These are phyloP conservation scores for Zangia roseola DNA, from an alignment of 768 basidiomycete species.

Conservation along the genomic window DNA sequence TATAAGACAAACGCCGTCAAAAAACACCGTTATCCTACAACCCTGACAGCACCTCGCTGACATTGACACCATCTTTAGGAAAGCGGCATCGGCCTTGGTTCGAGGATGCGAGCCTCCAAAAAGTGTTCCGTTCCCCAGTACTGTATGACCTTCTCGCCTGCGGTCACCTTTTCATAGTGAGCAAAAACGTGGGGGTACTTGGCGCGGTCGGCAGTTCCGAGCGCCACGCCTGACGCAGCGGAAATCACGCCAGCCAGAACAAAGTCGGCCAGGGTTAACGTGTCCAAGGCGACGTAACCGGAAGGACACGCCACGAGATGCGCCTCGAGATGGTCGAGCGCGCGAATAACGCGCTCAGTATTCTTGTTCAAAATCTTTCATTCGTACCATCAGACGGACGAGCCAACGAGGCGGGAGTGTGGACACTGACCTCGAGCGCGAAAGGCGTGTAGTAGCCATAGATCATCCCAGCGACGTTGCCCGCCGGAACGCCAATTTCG, in stretches of 20 bases:
- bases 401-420: background rate
- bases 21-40: too few species aligned
- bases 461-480: background rate
- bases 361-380: background rate
- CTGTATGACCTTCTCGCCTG: background rate
- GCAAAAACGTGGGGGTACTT: constrained; percentile 9
- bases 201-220: constrained; percentile 6
- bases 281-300: constrained; percentile 1
- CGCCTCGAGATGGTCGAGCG: constrained; percentile 8
- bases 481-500: background rate
- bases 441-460: background rate
- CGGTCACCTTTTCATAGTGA: constrained; percentile 10
- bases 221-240: background rate
- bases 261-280: constrained; percentile 10
- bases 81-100: too few species aligned
- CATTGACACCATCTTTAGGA: too few species aligned
- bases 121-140: constrained; percentile 3
- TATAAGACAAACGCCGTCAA: too few species aligned
- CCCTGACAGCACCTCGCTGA: too few species aligned
- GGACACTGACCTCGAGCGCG: background rate
- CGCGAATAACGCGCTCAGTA: background rate
- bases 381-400: background rate
- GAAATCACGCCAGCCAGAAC: constrained; percentile 1
- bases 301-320: constrained; percentile 4
- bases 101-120: background rate